Evolutionary conservation across 2,329 filamentous ascomycete species (phyloP).

Genomic region (Pseudogymnoascus sp.): DNA sequence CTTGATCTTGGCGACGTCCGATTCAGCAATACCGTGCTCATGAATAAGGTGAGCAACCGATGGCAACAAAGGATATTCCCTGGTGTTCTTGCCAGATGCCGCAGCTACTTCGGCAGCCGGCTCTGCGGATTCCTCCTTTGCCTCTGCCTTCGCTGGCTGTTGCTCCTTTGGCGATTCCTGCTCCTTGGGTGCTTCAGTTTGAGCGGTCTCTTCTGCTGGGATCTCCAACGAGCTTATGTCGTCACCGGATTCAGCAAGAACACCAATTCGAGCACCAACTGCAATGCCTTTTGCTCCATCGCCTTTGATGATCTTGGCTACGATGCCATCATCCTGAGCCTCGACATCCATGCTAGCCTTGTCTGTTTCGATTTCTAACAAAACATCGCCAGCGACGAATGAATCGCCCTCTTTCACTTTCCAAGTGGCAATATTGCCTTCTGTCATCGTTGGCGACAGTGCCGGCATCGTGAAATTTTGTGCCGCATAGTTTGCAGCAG

Average conservation of each 20-base stretch:
- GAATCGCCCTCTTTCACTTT: slow-evolving; percentile 79
- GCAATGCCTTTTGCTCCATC: slow-evolving; percentile 70
- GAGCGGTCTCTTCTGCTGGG: slow-evolving; percentile 53
- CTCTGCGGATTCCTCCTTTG: slow-evolving; percentile 14
- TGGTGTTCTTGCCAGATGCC: slow-evolving; percentile 46
- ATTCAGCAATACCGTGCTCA: slow-evolving; percentile 66
- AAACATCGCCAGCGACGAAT: slow-evolving; percentile 74
- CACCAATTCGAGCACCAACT: slow-evolving; percentile 74
- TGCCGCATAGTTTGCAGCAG: slow-evolving; percentile 57
- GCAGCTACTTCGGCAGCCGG: slow-evolving; percentile 18
- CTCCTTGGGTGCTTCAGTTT: slow-evolving; percentile 24
- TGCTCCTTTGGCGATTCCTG: slow-evolving; percentile 19
- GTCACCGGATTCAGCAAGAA: slow-evolving; percentile 74
- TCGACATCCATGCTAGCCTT: slow-evolving; percentile 95
- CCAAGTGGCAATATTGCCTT: slow-evolving; percentile 81
- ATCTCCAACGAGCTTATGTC: slow-evolving; percentile 68
- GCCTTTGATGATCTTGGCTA: slow-evolving; percentile 71
- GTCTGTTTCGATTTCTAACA: slow-evolving; percentile 89
- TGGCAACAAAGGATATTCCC: slow-evolving; percentile 67
- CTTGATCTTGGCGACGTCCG: slow-evolving; percentile 71
- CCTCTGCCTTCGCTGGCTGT: slow-evolving; percentile 17
- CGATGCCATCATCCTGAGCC: slow-evolving; percentile 78
- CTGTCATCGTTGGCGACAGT: slow-evolving; percentile 87
- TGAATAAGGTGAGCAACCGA: slow-evolving; percentile 78
- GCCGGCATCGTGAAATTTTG: slow-evolving; percentile 90